Conservation (phyloP, 441 rosid species). For the Brassica balearica region DNA sequence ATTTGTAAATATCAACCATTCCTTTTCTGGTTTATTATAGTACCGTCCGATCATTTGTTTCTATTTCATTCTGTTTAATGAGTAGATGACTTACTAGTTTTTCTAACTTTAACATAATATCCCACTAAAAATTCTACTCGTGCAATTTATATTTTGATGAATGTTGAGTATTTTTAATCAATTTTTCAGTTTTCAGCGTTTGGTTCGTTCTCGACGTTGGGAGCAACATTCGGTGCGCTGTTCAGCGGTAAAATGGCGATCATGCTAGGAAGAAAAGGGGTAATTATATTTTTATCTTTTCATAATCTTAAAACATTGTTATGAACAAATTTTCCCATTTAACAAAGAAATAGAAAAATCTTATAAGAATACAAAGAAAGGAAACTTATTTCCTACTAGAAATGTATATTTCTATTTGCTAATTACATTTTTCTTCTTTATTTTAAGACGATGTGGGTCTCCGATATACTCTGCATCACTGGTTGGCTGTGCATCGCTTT, state of each 20-base stretch:
- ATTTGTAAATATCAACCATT: background rate
- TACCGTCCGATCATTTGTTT: background rate
- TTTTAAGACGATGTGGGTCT: constrained; percentile 54
- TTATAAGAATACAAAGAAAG: background rate
- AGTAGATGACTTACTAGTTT: background rate
- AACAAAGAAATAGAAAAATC: background rate
- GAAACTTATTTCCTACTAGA: background rate
- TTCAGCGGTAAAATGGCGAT: constrained; percentile 44
- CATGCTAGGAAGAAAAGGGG: constrained; percentile 40
- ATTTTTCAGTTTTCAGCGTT: constrained; percentile 42
- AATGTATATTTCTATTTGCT: background rate
- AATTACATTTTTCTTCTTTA: constrained; percentile 9
- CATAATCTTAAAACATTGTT: background rate
- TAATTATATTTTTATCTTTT: background rate
- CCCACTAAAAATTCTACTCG: background rate
- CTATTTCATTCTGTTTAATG: background rate
- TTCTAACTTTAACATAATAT: background rate
- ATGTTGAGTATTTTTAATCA: background rate
- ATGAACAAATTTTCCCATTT: background rate
- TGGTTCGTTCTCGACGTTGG: constrained; percentile 40
- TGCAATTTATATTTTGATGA: background rate
- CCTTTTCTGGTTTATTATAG: background rate
- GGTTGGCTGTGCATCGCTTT: constrained; percentile 67
- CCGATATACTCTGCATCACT: constrained; percentile 51
- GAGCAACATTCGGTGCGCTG: constrained; percentile 44